Base-by-base conservation (phyloP, 2,329 filamentous ascomycete genomes). In the Aspergillus udagawae region DNA sequence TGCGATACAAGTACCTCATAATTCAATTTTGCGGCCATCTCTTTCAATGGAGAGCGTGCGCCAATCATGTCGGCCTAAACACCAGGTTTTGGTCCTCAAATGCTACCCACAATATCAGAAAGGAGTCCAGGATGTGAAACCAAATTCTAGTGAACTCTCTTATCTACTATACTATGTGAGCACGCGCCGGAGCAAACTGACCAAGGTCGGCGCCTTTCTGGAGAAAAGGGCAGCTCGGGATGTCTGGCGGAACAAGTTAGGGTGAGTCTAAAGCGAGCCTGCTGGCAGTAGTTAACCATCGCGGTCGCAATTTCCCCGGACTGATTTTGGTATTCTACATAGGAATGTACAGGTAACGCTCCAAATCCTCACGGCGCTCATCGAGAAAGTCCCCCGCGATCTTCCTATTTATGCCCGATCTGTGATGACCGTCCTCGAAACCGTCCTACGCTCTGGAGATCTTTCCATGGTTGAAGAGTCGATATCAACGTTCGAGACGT, bases 151-250 rank as follows among this genome's bases (percentile, higher is more conserved):
- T 77, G 94, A 99, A 80, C 85, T 99, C 62, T 96, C 91, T 76
- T 97, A 97, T 73, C 85, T 99, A 63, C 86, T 97, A 54, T 97
- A 96, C 82, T 97, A 99, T 80, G 92, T 91, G 60, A 95, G 90
- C 71, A 96, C 92, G 66, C 90, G 93, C 59, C 87, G 91, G 63
- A 93, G 90, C 76, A 99, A 97, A 82, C 86, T 97, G 67, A 91
- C 94, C 70, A 99, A 99, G 78, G 92, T 99, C 65, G 92, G 91
- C 74, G 87, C 86, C 66, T 99, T 97, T 72, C 82, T 99, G 63
- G 92, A 97, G 79, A 95, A 93, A 81, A 91, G 93, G 79, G 94
- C 91, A 23, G 90, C 90, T 60, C 88, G 86, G 70, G 94, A 99
- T 79, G 91, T 97, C 64, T 95, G 89, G 86, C 89, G 90, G 70